Evolutionary conservation across 495 filamentous ascomycete species (phyloP), one percentile per base, ranked within the genome.

Genomic region (Aspergillus incahuasiensis): DNA sequence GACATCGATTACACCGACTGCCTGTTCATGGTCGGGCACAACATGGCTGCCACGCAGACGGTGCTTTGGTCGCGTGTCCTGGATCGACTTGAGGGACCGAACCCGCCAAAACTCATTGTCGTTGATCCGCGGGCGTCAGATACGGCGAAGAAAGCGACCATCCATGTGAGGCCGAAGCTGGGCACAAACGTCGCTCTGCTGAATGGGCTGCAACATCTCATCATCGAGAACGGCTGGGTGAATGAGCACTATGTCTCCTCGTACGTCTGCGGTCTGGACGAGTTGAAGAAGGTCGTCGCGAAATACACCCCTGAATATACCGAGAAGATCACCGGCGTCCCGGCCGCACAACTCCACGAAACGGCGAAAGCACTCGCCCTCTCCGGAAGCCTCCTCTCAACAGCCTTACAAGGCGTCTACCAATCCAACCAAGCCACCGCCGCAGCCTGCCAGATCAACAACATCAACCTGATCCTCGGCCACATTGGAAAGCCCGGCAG

Each of bases 1-100:
- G 51, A 54, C 24, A 45, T 54, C 24, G 51, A 54, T 18, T 45
- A 54, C 11, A 54, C 51, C 11, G 15, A 54, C 51, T 54, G 51
- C 20, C 12, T 54, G 13, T 54, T 54, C 25, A 20, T 54, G 40
- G 51, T 54, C 15, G 51, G 51, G 11, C 51, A 54, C 40, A 54
- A 54, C 30, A 45, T 54, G 40, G 35, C 51, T 13, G 19, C 13
- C 32, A 54, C 51, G 12, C 51, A 54, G 51, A 54, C 51, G 20
- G 51, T 54, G 40, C 41, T 54, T 3, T 54, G 51, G 51, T 8
- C 51, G 1, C 40, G 51, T 18, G 43, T 54, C 7, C 25, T 54
- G 5, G 51, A 45, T 25, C 20, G 51, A 0, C 40, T 54, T 0
- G 51, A 22, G 12, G 51, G 51, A 15, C 40, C 51, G 1, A 45